Evolutionary conservation across 192 early-diverging fungal genomes (phyloP).

Genomic region (Linnemannia zychae): DNA sequence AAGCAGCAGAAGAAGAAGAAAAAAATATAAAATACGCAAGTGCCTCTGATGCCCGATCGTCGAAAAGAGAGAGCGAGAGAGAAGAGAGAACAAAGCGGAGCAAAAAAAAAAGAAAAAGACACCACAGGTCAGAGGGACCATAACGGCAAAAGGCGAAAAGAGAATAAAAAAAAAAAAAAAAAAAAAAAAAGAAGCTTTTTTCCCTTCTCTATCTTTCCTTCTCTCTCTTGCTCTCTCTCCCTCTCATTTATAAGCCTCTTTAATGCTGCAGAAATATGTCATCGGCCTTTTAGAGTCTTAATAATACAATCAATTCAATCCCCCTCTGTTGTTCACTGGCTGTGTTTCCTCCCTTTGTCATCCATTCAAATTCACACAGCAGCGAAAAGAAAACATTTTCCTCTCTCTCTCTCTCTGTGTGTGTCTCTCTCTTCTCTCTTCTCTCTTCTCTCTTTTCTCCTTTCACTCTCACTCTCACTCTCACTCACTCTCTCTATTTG

Average conservation of each 20-base stretch:
- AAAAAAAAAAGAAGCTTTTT: no score
- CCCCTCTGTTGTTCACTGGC: background rate
- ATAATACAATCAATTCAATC: background rate
- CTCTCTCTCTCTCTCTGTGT: background rate
- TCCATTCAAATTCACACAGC: background rate
- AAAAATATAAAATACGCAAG: background rate
- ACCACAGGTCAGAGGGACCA: background rate
- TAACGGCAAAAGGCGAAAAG: background rate
- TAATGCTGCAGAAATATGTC: no score
- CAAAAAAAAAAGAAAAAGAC: background rate
- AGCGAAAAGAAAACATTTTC: background rate
- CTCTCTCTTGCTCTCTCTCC: no score
- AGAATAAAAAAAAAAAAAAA: no score
- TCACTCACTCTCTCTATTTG: no score
- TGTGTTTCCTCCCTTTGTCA: background rate
- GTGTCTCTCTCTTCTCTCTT: background rate
- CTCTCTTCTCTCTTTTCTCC: background rate
- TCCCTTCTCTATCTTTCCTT: no score
- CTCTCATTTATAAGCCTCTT: no score
- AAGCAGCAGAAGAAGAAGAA: constrained; percentile 2
- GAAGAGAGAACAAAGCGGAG: background rate
- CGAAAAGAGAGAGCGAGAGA: constrained; percentile 5
- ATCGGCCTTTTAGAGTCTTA: no score
- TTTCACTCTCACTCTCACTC: background rate
- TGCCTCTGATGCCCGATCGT: background rate